A percentile compares a stretch with the other conserved stretches of the same genome.
Conservation (phyloP, 345 rosid species). For the Geranium rotundifolium region DNA sequence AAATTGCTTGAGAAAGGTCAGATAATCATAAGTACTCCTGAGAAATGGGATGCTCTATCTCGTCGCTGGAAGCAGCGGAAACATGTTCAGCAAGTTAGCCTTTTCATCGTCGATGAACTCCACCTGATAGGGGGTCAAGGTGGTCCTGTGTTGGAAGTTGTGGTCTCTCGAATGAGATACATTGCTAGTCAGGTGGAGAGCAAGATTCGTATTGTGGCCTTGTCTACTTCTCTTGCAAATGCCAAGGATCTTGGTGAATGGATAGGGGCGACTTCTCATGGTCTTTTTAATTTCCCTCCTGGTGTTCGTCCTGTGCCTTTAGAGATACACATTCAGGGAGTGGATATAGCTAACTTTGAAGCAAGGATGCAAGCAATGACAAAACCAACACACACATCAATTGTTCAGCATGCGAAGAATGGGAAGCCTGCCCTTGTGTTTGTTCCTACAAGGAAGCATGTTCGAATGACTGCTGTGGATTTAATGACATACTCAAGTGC, state of each 20-base stretch:
- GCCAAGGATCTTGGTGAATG: conserved; percentile 98
- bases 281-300: conserved; percentile 88
- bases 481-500: conserved; percentile 72
- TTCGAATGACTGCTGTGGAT: conserved; percentile 76
- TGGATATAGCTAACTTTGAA: conserved; percentile 82
- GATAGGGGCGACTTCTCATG: conserved; percentile 89
- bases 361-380: conserved; percentile 99
- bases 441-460: conserved; percentile 90
- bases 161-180: conserved; percentile 88
- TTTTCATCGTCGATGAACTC: conserved; percentile 80
- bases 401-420: conserved; percentile 72
- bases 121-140: conserved; percentile 93
- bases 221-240: conserved; percentile 92
- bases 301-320: conserved; percentile 93
- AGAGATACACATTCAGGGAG: conserved; percentile 90
- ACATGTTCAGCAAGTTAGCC: conserved; percentile 80
- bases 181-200: conserved; percentile 73
- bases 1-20: conserved; percentile 84
- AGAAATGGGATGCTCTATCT: conserved; percentile 95
- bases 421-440: conserved; percentile 75
- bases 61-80: conserved; percentile 93
- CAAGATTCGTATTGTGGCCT: conserved; percentile 77
- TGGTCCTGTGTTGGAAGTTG: conserved; percentile 83
- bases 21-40: conserved; percentile 78
- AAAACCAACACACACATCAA: conserved; percentile 75